Conservation (phyloP, 768 basidiomycete genomes). For the Xanthoconium purpureum region DNA sequence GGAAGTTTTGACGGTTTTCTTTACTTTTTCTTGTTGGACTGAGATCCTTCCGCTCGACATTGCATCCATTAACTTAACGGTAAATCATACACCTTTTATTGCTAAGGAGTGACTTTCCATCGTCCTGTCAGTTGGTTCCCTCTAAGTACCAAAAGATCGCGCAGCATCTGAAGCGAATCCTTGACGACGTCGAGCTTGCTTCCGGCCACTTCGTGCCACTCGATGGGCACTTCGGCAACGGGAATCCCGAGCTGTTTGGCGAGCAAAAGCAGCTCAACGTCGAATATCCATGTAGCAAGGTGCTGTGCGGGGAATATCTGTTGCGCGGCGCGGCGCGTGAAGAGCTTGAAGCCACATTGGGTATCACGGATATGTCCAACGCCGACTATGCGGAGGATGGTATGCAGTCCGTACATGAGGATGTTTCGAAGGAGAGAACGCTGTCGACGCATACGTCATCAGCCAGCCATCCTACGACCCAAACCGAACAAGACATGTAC, state of each 20-base stretch:
- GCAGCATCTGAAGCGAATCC: conserved; percentile 86
- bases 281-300: conserved; percentile 92
- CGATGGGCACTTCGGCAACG: conserved; percentile 80
- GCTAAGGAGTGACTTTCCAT: conserved; percentile 50
- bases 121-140: conserved; percentile 77
- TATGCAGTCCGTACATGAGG: conserved; percentile 92
- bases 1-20: conserved; percentile 2
- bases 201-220: conserved; percentile 92
- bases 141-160: conserved; percentile 80
- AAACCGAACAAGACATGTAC: not conserved
- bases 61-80: conserved; percentile 25
- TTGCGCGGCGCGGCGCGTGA: conserved; percentile 76
- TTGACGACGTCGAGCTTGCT: conserved; percentile 86
- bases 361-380: conserved; percentile 91
- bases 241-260: conserved; percentile 78
- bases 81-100: conserved; percentile 25
- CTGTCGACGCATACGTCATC: conserved; percentile 36
- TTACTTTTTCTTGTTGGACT: conserved; percentile 13
- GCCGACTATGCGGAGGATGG: conserved; percentile 83
- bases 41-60: conserved; percentile 1
- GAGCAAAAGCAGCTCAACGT: conserved; percentile 87
- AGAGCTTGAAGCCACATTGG: conserved; percentile 97
- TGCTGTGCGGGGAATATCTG: conserved; percentile 85
- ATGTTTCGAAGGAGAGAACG: conserved; percentile 86
- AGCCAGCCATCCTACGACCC: too few relatives aligned